phyloP scores from a whole-genome alignment of 805 yeast genomes.

The Metschnikowia similis region DNA sequence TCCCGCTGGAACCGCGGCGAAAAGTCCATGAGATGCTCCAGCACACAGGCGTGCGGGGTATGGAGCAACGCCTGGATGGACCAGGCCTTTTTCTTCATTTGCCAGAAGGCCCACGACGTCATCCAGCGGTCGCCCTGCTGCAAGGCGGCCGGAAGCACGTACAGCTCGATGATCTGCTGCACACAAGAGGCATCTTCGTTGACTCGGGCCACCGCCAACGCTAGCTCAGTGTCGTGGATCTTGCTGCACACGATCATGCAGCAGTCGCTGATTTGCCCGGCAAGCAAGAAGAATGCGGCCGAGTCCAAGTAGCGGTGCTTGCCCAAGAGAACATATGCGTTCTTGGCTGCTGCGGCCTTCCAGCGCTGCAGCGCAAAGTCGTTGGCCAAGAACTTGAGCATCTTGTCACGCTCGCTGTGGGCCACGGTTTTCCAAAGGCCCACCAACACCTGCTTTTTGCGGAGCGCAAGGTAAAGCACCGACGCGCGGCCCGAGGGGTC shows the following conservation, averaged over 20 bases:
- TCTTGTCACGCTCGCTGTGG: conserved; percentile 78
- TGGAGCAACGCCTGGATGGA: conserved; percentile 65
- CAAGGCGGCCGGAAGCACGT: conserved; percentile 55
- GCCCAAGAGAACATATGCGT: conserved; percentile 85
- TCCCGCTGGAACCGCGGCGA: conserved; percentile 18
- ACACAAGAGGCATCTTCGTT: conserved; percentile 40
- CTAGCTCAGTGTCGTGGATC: conserved; percentile 64
- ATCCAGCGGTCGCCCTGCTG: conserved; percentile 73
- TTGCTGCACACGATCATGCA: conserved; percentile 69
- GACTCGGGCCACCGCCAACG: conserved; percentile 75
- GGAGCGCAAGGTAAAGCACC: conserved; percentile 71
- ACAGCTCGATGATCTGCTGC: conserved; percentile 43
- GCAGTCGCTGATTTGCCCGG: conserved; percentile 70
- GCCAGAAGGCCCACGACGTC: conserved; percentile 78
- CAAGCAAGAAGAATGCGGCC: conserved; percentile 82
- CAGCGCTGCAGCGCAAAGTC: conserved; percentile 75
- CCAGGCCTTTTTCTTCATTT: conserved; percentile 34
- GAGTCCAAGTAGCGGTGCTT: conserved; percentile 86
- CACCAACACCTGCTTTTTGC: conserved; percentile 67
- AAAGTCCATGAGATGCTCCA: conserved; percentile 19
- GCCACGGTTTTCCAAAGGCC: conserved; percentile 82
- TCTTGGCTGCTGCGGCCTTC: conserved; percentile 85
- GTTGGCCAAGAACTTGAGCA: conserved; percentile 69
- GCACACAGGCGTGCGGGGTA: conserved; percentile 40
- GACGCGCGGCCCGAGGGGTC: conserved; percentile 72